Percentiles rank a stretch among this genome's conserved stretches.
Evolutionary conservation across 2,329 filamentous ascomycete species (phyloP).

Genomic region (Rutstroemia sp.): DNA sequence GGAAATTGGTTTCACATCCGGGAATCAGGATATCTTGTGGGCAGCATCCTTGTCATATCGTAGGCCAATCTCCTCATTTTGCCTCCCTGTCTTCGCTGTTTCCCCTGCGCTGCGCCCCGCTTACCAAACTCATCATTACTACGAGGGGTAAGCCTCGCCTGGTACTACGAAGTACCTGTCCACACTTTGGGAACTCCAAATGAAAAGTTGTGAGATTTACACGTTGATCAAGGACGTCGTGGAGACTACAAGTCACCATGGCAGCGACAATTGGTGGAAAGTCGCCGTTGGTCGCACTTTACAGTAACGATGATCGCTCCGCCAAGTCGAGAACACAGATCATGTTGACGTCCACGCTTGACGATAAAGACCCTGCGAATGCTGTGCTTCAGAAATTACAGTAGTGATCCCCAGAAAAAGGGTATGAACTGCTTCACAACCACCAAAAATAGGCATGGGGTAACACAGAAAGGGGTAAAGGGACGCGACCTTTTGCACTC

Average conservation of each 20-base stretch:
- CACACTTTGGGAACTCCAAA: too few relatives aligned
- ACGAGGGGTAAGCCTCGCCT: background rate
- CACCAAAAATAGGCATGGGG: background rate
- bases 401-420: conserved; percentile 22
- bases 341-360: background rate
- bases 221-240: too few relatives aligned
- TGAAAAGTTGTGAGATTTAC: too few relatives aligned
- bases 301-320: background rate
- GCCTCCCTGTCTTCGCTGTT: background rate
- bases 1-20: background rate
- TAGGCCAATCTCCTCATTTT: background rate
- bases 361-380: background rate
- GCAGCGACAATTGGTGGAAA: too few relatives aligned
- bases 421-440: background rate
- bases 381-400: conserved; percentile 24
- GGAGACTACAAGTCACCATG: too few relatives aligned
- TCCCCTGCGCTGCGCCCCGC: background rate
- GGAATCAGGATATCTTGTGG: background rate
- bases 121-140: background rate
- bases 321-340: background rate
- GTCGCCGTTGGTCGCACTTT: too few relatives aligned
- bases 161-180: too few relatives aligned
- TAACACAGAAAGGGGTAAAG: too few relatives aligned
- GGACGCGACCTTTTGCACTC: too few relatives aligned
- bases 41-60: background rate